Evolutionary conservation across 176 grass and related monocot species (phyloP).

Genomic region (Avena eriantha): DNA sequence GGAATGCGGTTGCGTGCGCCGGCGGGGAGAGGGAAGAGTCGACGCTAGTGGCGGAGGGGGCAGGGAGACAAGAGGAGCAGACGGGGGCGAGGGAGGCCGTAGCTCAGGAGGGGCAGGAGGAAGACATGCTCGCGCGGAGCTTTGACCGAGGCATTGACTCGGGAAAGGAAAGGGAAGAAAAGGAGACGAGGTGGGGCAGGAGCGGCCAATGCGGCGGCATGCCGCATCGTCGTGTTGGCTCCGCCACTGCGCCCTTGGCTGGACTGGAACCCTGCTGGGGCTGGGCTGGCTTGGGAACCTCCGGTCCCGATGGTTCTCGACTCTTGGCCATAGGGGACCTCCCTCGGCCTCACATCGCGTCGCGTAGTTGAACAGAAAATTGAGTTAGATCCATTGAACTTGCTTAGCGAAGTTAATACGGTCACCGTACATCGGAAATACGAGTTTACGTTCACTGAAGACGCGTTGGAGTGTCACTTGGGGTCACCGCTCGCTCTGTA

Average conservation of each 20-base stretch:
- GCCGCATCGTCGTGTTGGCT: neutral
- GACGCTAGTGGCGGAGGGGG: neutral
- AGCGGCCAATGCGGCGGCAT: constrained; percentile 21
- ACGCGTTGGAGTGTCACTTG: too few relatives aligned
- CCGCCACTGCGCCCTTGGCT: neutral
- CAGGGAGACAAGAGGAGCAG: constrained; percentile 24
- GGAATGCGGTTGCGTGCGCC: constrained; percentile 37
- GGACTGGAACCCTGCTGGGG: neutral
- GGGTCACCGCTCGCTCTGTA: too few relatives aligned
- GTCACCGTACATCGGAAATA: too few relatives aligned
- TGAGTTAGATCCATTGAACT: too few relatives aligned
- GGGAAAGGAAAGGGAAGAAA: constrained; percentile 12
- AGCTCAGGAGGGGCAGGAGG: constrained; percentile 26
- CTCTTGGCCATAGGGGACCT: too few relatives aligned
- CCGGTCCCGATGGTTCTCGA: too few relatives aligned
- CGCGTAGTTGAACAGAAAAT: too few relatives aligned
- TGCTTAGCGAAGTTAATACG: too few relatives aligned
- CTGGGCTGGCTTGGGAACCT: neutral
- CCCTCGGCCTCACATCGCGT: too few relatives aligned
- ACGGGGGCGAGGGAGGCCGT: neutral
- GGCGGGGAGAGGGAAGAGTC: neutral
- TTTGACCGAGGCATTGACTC: constrained; percentile 61
- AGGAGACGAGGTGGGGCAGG: neutral
- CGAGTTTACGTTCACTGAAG: too few relatives aligned
- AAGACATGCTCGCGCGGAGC: constrained; percentile 52